phyloP scores from a whole-genome alignment of 2,329 filamentous ascomycete genomes.

The Hirsutella minnesotensis region DNA sequence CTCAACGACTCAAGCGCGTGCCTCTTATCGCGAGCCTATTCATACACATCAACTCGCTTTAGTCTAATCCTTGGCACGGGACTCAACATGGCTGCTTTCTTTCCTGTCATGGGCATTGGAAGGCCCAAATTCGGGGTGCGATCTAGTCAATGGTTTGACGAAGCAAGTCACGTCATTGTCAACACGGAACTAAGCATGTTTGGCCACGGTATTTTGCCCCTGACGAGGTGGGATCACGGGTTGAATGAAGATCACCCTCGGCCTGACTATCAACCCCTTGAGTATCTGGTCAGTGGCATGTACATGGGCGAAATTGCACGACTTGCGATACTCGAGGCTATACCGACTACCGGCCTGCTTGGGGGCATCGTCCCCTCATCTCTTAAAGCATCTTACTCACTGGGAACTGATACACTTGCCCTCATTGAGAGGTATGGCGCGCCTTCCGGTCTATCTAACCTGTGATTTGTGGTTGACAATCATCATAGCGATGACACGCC shows the following conservation, averaged over 20 bases:
- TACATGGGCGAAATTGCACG: constrained; percentile 57
- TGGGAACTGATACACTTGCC: constrained; percentile 50
- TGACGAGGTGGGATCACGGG: constrained; percentile 48
- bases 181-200: constrained; percentile 61
- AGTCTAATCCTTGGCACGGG: constrained; percentile 57
- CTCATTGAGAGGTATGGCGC: constrained; percentile 40
- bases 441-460: not conserved
- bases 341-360: constrained; percentile 40
- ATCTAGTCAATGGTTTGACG: constrained; percentile 42
- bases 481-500: constrained; percentile 29
- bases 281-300: constrained; percentile 51
- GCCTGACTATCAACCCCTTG: constrained; percentile 50
- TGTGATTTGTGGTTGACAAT: constrained; percentile 10
- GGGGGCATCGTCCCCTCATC: constrained; percentile 44
- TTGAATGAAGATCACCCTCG: constrained; percentile 40
- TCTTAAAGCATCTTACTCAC: constrained; percentile 39
- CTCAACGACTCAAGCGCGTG: constrained; percentile 59
- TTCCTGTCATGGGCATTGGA: constrained; percentile 45
- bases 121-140: constrained; percentile 44
- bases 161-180: constrained; percentile 50
- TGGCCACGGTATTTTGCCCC: constrained; percentile 43
- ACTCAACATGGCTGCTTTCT: constrained; percentile 52
- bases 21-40: constrained; percentile 51
- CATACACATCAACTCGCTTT: constrained; percentile 45
- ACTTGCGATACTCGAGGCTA: constrained; percentile 44